phyloP scores from a whole-genome alignment of 2,329 filamentous ascomycete species.

The Mariannaea elegans region DNA sequence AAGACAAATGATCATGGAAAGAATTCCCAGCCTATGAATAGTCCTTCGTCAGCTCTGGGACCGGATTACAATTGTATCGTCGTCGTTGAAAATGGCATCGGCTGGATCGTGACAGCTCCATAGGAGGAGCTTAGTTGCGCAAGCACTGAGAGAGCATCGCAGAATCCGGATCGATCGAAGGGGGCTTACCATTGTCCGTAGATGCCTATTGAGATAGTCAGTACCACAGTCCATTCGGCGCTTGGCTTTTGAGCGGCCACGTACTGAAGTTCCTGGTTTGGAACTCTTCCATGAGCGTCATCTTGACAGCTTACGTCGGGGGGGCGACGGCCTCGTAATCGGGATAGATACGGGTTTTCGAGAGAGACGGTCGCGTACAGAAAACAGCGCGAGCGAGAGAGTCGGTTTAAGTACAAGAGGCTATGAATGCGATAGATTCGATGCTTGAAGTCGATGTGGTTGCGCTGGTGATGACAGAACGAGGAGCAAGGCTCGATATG shows the following conservation, averaged over 20 bases:
- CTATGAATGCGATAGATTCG: constrained; percentile 18
- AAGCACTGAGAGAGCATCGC: constrained; percentile 3
- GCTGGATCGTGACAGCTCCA: constrained; percentile 12
- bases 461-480: constrained; percentile 29
- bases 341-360: constrained; percentile 12
- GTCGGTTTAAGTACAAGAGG: constrained; percentile 1
- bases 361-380: constrained; percentile 19
- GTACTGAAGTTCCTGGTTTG: constrained; percentile 78
- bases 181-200: constrained; percentile 77
- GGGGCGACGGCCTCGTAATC: constrained; percentile 29
- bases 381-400: constrained; percentile 14
- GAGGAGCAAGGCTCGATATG: constrained; percentile 24
- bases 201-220: constrained; percentile 65
- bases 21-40: constrained; percentile 67
- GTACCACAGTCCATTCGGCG: constrained; percentile 25
- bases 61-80: constrained; percentile 8
- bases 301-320: constrained; percentile 55
- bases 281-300: constrained; percentile 78
- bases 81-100: background rate
- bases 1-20: constrained; percentile 76
- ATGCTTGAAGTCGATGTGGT: constrained; percentile 29
- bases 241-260: constrained; percentile 43
- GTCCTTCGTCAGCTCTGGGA: constrained; percentile 21
- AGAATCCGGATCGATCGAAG: background rate
- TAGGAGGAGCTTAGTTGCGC: constrained; percentile 21